Percentiles rank a stretch among this genome's conserved stretches.
phyloP scores from a whole-genome alignment of 768 basidiomycete species.

The Mycena leptocephala region DNA sequence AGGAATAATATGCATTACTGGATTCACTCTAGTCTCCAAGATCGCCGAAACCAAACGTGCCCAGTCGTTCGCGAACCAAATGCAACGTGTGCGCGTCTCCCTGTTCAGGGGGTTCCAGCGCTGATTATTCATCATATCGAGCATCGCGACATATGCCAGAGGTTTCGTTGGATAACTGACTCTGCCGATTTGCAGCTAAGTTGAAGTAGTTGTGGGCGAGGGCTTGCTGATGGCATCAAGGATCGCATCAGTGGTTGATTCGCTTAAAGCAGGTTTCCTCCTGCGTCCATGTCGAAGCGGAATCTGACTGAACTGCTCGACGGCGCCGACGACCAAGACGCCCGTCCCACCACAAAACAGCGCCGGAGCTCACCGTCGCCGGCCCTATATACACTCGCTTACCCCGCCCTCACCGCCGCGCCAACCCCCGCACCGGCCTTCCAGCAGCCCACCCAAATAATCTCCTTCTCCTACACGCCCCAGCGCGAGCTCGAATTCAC shows the following conservation, averaged over 20 bases:
- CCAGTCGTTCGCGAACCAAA: too few species aligned
- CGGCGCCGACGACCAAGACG: constrained; percentile 43
- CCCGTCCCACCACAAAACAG: constrained; percentile 37
- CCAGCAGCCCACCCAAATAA: constrained; percentile 79
- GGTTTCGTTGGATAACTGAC: too few species aligned
- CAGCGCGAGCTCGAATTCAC: constrained; percentile 73
- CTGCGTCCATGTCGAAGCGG: constrained; percentile 26
- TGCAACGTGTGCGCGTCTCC: too few species aligned
- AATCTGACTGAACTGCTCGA: constrained; percentile 16
- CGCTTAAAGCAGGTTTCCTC: background rate
- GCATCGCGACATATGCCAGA: too few species aligned
- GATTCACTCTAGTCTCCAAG: too few species aligned
- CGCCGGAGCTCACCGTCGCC: constrained; percentile 6
- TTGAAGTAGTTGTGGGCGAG: too few species aligned
- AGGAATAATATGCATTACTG: too few species aligned
- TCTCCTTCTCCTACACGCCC: constrained; percentile 82
- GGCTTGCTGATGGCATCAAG: background rate
- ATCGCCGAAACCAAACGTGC: too few species aligned
- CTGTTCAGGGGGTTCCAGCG: too few species aligned
- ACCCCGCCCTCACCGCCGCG: constrained; percentile 4
- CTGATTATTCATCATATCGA: too few species aligned
- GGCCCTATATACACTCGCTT: background rate
- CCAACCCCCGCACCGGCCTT: constrained; percentile 57
- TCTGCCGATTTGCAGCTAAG: too few species aligned
- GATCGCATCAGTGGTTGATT: background rate